Conservation (phyloP, 768 basidiomycete species). For the Mycena crocata region DNA sequence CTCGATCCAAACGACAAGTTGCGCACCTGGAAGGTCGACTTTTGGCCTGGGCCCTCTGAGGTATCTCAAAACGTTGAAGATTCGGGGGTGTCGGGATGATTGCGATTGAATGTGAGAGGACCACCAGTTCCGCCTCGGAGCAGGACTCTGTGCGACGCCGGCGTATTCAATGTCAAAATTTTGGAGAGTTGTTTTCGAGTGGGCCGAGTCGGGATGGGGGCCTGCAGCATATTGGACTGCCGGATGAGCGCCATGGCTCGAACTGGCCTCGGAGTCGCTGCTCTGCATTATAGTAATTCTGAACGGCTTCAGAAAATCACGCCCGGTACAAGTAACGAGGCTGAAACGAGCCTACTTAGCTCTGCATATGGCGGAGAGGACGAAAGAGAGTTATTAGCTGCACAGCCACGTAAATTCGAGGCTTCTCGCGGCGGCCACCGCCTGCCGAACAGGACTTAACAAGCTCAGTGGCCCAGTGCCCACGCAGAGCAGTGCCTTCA, state of each 20-base stretch:
- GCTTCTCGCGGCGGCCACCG: neutral
- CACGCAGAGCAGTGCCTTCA: neutral
- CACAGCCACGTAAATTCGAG: neutral
- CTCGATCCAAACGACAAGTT: neutral
- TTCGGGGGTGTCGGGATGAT: conserved; percentile 33
- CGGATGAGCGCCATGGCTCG: neutral
- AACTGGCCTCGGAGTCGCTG: conserved; percentile 26
- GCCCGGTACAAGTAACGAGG: too few relatives aligned
- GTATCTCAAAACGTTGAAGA: conserved; percentile 47
- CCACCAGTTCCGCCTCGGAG: conserved; percentile 34
- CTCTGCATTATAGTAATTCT: conserved; percentile 9
- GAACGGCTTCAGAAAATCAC: too few relatives aligned
- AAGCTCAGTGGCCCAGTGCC: too few relatives aligned
- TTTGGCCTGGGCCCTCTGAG: conserved; percentile 72
- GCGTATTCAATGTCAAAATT: conserved; percentile 29
- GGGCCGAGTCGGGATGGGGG: neutral
- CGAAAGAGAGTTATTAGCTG: too few relatives aligned
- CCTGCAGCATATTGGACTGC: neutral
- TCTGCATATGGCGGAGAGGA: neutral
- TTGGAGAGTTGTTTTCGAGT: conserved; percentile 21
- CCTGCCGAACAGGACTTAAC: neutral
- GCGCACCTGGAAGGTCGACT: conserved; percentile 60
- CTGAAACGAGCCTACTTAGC: too few relatives aligned
- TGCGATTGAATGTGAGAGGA: conserved; percentile 29
- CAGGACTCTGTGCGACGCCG: neutral